Base-by-base conservation (phyloP, 108 stramenopile species). In the Chaetoceros muelleri region DNA sequence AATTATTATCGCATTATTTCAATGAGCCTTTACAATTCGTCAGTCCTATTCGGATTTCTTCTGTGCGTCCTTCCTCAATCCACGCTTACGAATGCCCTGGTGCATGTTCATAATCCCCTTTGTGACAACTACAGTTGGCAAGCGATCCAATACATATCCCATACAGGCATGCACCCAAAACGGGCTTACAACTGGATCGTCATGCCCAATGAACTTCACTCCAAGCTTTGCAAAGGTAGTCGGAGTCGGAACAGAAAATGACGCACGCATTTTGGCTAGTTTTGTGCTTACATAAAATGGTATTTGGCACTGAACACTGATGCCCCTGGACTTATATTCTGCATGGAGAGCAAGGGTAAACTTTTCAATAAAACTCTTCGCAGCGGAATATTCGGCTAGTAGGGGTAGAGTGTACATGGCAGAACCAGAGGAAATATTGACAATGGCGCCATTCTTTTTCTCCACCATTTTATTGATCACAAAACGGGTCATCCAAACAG, bases 231-330 rank as follows among this genome's bases (percentile, higher is more conserved):
- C 97, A 72, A 85, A 99, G 27, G 76, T 58, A 1, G 72, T 50
- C 1, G 99, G 93, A 3, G 88, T 84, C 16, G 97, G 96, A 44
- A 90, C 90, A 71, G 70, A 87, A 31, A 94, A 47, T 44, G 76
- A 71, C 64, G 91, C 90, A 21, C 95, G 80, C 84, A 97, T 76
- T 76, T 99, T 99, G 57, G 96, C 90, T 44, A 99, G 73, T 74
- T 98, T 98, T 13, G 97, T 96, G 44, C 94, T 91, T 24, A 99
- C 96, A 57, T 97, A 93, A 62, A 98, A 89, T 2, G 99, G 99
- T 55, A 86, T 75, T 64, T 98, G 97, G 73, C 94, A 95, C 66
- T 97, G 96, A 48, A 95, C 94, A 49, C 76, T 82, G 56, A 98
- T 74, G 44, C 96, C 96, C 77, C 79, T 89, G 18, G 53, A 56